Evolutionary conservation across 2,329 filamentous ascomycete species (phyloP).

Genomic region (Epichloe sp.): DNA sequence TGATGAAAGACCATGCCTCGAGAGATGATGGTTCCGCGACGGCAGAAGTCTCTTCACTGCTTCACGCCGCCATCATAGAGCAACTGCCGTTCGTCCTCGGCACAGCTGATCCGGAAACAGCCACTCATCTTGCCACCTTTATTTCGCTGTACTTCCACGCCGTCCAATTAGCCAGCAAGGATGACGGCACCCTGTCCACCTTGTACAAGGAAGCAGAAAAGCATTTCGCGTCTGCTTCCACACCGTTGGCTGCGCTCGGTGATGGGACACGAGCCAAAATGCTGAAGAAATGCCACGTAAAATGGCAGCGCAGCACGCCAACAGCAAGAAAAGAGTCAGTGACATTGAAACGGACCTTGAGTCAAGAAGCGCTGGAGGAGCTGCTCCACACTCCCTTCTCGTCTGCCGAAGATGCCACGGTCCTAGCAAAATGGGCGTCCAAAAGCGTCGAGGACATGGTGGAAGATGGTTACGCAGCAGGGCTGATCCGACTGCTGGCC

Average conservation of each 20-base stretch:
- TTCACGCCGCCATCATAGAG: constrained; percentile 59
- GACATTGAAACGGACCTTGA: constrained; percentile 12
- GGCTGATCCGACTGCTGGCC: constrained; percentile 61
- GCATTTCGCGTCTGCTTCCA: constrained; percentile 15
- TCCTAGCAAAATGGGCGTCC: constrained; percentile 52
- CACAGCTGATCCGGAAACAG: constrained; percentile 28
- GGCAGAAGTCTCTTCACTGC: constrained; percentile 35
- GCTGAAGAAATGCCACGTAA: constrained; percentile 7
- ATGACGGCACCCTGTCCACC: neutral
- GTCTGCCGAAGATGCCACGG: constrained; percentile 35
- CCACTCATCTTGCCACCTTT: constrained; percentile 41
- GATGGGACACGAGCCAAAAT: constrained; percentile 8
- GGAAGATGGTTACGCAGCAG: constrained; percentile 60
- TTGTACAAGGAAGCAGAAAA: constrained; percentile 17
- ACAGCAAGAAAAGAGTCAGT: neutral
- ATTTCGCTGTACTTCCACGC: constrained; percentile 43
- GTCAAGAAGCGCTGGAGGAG: constrained; percentile 33
- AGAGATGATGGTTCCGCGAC: constrained; percentile 15
- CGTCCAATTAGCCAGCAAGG: constrained; percentile 24
- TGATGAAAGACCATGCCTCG: constrained; percentile 36
- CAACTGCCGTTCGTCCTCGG: constrained; percentile 61
- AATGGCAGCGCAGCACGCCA: constrained; percentile 5
- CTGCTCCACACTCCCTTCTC: constrained; percentile 36
- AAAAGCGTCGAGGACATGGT: constrained; percentile 69
- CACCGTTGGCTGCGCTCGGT: constrained; percentile 12